Evolutionary conservation across 139 green algal species (phyloP).

Genomic region (Chlorella sp.): DNA sequence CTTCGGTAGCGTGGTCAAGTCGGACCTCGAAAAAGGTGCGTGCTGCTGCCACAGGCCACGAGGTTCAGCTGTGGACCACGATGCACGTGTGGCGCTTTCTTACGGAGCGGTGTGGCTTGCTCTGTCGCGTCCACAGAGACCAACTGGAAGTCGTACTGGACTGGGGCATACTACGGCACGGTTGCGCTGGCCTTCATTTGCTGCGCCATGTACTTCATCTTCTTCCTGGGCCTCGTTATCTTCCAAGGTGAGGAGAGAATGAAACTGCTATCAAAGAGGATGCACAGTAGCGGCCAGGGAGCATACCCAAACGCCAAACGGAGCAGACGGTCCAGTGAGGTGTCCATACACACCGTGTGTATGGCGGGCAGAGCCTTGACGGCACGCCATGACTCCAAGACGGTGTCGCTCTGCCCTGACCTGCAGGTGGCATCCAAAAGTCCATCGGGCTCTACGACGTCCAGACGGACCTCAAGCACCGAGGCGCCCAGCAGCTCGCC

Average conservation of each 20-base stretch:
- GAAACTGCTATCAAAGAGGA: too few species aligned
- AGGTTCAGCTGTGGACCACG: neutral
- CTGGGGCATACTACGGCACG: slow-evolving; percentile 1
- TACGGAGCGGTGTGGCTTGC: neutral
- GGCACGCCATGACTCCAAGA: neutral
- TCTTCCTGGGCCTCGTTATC: slow-evolving; percentile 23
- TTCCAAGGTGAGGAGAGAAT: slow-evolving; percentile 21
- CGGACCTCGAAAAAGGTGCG: neutral
- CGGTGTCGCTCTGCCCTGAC: neutral
- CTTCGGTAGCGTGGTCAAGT: neutral
- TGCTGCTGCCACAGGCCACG: neutral
- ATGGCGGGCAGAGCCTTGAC: too few species aligned
- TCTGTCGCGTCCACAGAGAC: neutral
- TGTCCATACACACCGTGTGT: too few species aligned
- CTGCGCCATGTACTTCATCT: slow-evolving; percentile 20
- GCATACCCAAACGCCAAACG: too few species aligned
- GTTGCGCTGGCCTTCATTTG: slow-evolving; percentile 6
- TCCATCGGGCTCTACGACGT: slow-evolving; percentile 8
- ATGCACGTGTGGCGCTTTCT: too few species aligned
- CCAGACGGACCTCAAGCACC: slow-evolving; percentile 19
- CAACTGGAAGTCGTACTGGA: slow-evolving; percentile 10
- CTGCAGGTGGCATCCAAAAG: neutral
- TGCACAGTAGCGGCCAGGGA: too few species aligned
- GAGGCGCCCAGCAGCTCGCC: too few species aligned
- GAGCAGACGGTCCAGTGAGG: too few species aligned